Evolutionary conservation across 73 alveolate genomes (phyloP).

Genomic region (Paraurostyla sp.): DNA sequence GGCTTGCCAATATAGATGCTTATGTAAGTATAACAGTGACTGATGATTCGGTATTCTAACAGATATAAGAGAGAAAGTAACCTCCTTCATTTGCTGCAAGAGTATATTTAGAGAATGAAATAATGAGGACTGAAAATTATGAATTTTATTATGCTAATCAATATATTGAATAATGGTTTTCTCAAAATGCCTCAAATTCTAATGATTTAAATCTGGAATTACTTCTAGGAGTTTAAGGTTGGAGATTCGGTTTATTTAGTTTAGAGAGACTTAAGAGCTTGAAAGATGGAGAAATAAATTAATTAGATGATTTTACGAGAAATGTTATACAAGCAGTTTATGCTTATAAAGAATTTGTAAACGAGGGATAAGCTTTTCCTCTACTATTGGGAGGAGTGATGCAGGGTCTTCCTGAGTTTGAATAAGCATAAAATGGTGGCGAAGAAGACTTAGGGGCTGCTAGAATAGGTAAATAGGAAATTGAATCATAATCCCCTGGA

Average conservation of each 20-base stretch:
- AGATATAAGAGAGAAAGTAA: conserved; percentile 17
- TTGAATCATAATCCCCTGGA: too few species aligned
- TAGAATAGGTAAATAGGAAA: too few species aligned
- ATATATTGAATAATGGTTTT: conserved; percentile 36
- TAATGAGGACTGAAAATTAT: conserved; percentile 22
- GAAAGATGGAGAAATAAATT: too few species aligned
- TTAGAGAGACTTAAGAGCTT: too few species aligned
- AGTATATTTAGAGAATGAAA: conserved; percentile 63
- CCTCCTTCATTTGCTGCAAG: conserved; percentile 67
- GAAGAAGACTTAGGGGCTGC: too few species aligned
- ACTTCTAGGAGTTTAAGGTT: conserved; percentile 62
- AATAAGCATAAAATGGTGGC: not conserved
- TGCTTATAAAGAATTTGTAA: too few species aligned
- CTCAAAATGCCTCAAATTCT: not conserved
- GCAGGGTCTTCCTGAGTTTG: too few species aligned
- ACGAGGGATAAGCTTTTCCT: too few species aligned
- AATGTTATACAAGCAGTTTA: too few species aligned
- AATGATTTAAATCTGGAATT: conserved; percentile 39
- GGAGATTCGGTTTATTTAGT: conserved; percentile 65
- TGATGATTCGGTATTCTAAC: conserved; percentile 54
- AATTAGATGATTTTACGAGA: too few species aligned
- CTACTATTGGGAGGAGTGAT: too few species aligned
- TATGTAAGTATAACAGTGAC: conserved; percentile 33
- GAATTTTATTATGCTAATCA: conserved; percentile 62
- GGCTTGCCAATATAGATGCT: conserved; percentile 14